Evolutionary conservation across 208 protist genomes (phyloP).

Genomic region (Phytomonas sp.): DNA sequence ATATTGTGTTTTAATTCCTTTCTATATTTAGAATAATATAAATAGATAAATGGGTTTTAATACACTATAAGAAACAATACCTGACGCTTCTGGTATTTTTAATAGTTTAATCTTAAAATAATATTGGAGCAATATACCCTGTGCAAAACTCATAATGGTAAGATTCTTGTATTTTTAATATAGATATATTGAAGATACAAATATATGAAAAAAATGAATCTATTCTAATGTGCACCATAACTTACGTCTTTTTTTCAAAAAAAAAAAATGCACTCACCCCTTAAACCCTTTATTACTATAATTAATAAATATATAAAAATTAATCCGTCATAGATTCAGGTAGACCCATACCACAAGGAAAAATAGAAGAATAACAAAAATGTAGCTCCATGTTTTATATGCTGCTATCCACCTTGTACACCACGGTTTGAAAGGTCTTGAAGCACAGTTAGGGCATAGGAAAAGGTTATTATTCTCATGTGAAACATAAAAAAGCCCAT

Average conservation of each 20-base stretch:
- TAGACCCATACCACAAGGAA: slow-evolving; percentile 12
- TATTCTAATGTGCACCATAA: neutral
- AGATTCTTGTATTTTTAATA: slow-evolving; percentile 1
- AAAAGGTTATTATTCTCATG: neutral
- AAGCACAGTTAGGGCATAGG: slow-evolving; percentile 70
- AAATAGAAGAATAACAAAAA: slow-evolving; percentile 17
- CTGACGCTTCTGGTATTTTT: neutral
- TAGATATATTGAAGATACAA: slow-evolving; percentile 5
- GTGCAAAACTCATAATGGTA: neutral
- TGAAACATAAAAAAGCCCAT: slow-evolving; percentile 15
- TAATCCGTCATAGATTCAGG: slow-evolving; percentile 5
- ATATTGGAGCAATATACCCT: too few species aligned
- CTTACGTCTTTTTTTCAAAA: neutral
- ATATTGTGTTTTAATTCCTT: neutral
- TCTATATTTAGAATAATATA: slow-evolving; percentile 13
- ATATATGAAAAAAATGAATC: neutral
- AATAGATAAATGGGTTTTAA: slow-evolving; percentile 6
- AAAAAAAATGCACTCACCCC: neutral
- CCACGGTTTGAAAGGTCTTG: slow-evolving; percentile 38
- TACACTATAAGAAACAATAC: neutral
- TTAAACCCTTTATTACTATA: neutral
- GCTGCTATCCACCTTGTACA: slow-evolving; percentile 62
- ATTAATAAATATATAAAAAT: neutral
- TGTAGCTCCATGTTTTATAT: slow-evolving; percentile 35
- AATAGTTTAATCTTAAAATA: neutral